Base-by-base conservation (phyloP, 257 asterid genomes). In the Ophiorrhiza pumila region DNA sequence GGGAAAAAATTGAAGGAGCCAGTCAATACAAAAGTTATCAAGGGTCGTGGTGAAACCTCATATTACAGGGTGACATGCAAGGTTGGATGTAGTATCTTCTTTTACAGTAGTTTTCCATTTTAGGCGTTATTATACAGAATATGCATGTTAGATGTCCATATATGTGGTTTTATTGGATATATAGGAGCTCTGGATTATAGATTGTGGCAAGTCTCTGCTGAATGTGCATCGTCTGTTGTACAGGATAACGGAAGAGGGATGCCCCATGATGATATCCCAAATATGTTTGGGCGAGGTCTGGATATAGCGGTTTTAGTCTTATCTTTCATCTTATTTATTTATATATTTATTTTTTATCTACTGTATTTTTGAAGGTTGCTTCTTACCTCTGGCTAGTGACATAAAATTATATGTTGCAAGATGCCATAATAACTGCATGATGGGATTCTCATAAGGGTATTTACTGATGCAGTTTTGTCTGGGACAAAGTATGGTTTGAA, bases 201-300 rank as follows among this genome's bases (percentile, higher is more conserved):
- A 39, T 73, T 35, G 11, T 34, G 27, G 49, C 53, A 37, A 65
- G 72, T 39, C 46, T 14, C 37, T 25, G 14, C 65, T 74, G 66
- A 74, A 65, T 11, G 41, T 37, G n/a, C 22, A 3, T 74, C 27
- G 15, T 80, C 58, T 74, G 65, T 75, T 34, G 55, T 85, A 61
- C 78, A 92, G 96, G 97, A 92, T 83, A 92, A 92, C 80, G 97
- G 97, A 81, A 88, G 87, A 79, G 97, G 97, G 84, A 92, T 92
- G 97, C 92, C 97, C 27, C 96, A 92, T 71, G 97, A 92, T 74
- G 97, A 92, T 85, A 92, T 92, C 75, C 97, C 97, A 32, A 90
- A 92, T 81, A 92, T 92, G 97, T 90, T 92, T 83, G 97, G 97
- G 53, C 83, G 97, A 92, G 97, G 97, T 92, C 55, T 73, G 64